Conservation (phyloP, 2,329 filamentous ascomycete genomes). For the Diaporthe sp. region DNA sequence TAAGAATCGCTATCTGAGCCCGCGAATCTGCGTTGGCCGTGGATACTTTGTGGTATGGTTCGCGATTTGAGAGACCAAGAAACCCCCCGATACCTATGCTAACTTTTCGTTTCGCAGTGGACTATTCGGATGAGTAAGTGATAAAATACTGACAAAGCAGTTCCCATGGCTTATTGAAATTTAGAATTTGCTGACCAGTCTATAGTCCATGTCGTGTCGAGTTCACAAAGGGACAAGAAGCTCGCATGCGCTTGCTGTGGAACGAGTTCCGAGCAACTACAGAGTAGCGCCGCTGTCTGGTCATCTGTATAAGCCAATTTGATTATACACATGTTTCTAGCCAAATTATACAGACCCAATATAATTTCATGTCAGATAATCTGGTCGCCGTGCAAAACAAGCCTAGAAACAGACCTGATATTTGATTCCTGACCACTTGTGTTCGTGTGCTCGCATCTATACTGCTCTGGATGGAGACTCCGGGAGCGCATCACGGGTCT, state of each 20-base stretch:
- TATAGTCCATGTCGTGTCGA: slow-evolving; percentile 1
- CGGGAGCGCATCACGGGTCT: no score
- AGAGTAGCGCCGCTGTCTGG: background rate
- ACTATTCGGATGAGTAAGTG: slow-evolving; percentile 24
- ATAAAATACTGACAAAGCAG: background rate
- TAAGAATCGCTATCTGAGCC: background rate
- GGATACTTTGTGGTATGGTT: background rate
- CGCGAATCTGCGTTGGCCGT: no score
- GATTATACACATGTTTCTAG: no score
- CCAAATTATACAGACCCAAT: background rate
- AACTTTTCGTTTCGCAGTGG: background rate
- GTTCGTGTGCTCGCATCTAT: no score
- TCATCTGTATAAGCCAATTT: background rate
- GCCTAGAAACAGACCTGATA: background rate
- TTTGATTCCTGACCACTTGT: background rate
- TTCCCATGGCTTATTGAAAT: background rate
- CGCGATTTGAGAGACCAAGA: background rate
- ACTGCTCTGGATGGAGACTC: background rate
- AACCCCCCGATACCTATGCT: background rate
- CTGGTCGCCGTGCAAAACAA: accelerated
- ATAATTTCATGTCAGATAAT: background rate
- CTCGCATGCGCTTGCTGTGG: slow-evolving; percentile 10
- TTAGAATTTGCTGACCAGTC: background rate
- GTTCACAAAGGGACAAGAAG: slow-evolving; percentile 22
- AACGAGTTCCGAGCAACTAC: background rate